Evolutionary conservation across 2,329 filamentous ascomycete genomes (phyloP), one percentile per base, ranked within the genome.

Genomic region (Pseudogymnoascus sp.): DNA sequence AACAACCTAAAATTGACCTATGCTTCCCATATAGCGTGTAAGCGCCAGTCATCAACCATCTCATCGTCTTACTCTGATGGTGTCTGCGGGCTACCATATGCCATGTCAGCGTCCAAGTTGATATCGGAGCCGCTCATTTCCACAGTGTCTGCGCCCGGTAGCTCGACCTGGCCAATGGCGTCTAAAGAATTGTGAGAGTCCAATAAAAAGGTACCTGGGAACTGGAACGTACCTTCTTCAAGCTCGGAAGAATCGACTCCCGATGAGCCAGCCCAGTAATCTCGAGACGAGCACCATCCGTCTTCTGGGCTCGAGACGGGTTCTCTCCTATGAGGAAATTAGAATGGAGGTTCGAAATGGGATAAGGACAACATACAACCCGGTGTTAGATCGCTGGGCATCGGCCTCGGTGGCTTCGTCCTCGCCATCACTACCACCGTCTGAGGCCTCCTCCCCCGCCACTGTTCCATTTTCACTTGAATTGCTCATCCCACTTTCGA

Each of bases 231-330:
- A 31, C 44, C 44, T 51, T 51, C 44, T 27, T 33, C 44, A 55
- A 55, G 44, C 27, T 31, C 44, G 12, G 44, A 55, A 17, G 44
- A 55, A 33, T 55, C 31, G 25, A 5, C 25, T 1, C 5, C 27
- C 9, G 44, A 55, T 12, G 44, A 55, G 7, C 44, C 44, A 33
- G 44, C 44, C 44, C 44, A 55, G 44, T 55, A 55, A 55, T 55
- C 44, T 33, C 44, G 44, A 33, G 44, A 55, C 10, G 44, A 55
- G 27, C 44, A 55, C 44, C 44, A 55, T 17, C 44, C 44, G 44
- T 55, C 44, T 15, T 55, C 44, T 33, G 44, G 44, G 27, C 44
- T 55, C 4, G 44, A 55, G n/a, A 55, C 17, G 17, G 44, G 4
- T 17, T 17, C 27, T 31, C 44, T 55, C 27, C 27, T 12, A 55